These are phyloP conservation scores for Fallopia convolvulus DNA, from an alignment of 148 eudicot species.

Conservation along the genomic window DNA sequence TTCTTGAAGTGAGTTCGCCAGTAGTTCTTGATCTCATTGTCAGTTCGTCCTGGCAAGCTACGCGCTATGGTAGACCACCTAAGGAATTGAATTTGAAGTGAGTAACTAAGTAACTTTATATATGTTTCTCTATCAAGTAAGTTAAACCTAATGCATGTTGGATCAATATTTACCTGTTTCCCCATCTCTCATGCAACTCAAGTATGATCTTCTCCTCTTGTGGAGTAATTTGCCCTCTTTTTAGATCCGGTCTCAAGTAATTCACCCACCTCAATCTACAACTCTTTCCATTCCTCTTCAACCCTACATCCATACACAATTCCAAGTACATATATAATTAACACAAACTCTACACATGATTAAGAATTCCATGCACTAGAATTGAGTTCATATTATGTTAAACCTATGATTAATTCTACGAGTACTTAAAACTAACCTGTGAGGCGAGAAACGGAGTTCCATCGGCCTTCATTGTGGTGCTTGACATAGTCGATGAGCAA, in stretches of 20 bases:
- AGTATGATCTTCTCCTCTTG: constrained; percentile 53
- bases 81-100: not conserved
- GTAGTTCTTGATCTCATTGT: constrained; percentile 74
- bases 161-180: constrained; percentile 45
- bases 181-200: constrained; percentile 71
- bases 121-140: not conserved
- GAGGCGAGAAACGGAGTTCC: constrained; percentile 78
- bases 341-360: not conserved
- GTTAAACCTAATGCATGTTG: not conserved
- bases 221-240: constrained; percentile 69
- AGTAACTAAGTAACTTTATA: not conserved
- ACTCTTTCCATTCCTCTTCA: constrained; percentile 65
- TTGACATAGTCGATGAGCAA: constrained; percentile 66
- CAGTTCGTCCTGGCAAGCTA: constrained; percentile 73
- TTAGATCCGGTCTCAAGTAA: constrained; percentile 68
- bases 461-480: constrained; percentile 81
- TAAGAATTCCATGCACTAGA: not conserved
- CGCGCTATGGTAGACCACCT: constrained; percentile 88
- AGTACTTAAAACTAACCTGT: constrained; percentile 26
- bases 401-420: constrained; percentile 30
- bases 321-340: not conserved
- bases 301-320: constrained; percentile 21
- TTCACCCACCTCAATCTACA: constrained; percentile 77
- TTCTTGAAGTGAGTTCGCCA: constrained; percentile 91
- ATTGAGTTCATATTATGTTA: not conserved